phyloP scores from a whole-genome alignment of 208 protist species.

The Hexamita inflata region DNA sequence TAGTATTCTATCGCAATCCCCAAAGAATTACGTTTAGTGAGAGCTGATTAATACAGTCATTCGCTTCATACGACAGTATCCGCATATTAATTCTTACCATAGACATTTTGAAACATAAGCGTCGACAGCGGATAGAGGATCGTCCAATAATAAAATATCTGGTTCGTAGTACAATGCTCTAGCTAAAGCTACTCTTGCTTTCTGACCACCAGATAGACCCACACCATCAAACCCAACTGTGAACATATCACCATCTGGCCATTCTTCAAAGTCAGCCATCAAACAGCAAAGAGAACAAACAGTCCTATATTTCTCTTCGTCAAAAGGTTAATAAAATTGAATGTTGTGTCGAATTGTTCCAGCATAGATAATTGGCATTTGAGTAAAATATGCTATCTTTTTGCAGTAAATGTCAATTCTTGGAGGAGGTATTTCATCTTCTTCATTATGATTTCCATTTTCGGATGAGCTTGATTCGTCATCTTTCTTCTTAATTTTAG shows the following conservation, averaged over 20 bases:
- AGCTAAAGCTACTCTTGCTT: constrained; percentile 52
- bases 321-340: constrained; percentile 26
- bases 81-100: constrained; percentile 10
- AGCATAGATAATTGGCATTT: constrained; percentile 48
- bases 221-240: constrained; percentile 63
- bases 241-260: constrained; percentile 42
- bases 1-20: background rate
- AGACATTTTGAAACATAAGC: constrained; percentile 29
- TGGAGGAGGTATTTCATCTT: background rate
- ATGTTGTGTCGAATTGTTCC: constrained; percentile 47
- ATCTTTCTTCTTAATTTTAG: background rate
- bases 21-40: constrained; percentile 34
- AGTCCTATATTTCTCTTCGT: constrained; percentile 33
- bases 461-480: background rate
- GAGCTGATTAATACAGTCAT: constrained; percentile 50
- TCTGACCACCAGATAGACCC: constrained; percentile 64
- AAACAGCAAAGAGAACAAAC: constrained; percentile 41
- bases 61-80: background rate
- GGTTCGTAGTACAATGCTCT: constrained; percentile 51
- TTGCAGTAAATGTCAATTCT: background rate
- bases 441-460: background rate
- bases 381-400: constrained; percentile 35
- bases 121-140: constrained; percentile 48
- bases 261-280: constrained; percentile 31
- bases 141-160: constrained; percentile 32